Conservation (phyloP, 2,329 filamentous ascomycete genomes). For the Talaromyces sp. region DNA sequence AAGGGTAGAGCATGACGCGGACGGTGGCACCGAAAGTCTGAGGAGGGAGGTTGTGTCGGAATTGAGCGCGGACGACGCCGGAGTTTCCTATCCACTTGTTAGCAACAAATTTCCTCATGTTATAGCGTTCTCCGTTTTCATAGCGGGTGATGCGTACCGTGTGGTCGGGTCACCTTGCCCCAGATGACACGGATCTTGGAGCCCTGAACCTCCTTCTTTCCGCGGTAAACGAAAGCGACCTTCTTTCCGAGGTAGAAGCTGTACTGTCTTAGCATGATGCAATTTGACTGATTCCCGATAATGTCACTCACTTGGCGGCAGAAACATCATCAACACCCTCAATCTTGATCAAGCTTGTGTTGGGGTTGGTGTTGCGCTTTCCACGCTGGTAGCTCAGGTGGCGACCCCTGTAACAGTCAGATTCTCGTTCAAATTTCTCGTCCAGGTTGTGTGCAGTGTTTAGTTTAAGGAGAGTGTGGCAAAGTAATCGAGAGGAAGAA, state of each 20-base stretch:
- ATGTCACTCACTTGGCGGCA: conserved; percentile 68
- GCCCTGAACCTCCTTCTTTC: conserved; percentile 88
- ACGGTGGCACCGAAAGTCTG: conserved; percentile 95
- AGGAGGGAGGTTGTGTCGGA: conserved; percentile 90
- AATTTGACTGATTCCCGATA: too few species aligned
- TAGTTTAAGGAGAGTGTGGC: background rate
- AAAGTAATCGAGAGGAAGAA: background rate
- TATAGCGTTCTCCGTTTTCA: background rate
- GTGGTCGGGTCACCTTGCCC: conserved; percentile 95
- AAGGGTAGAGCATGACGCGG: conserved; percentile 97
- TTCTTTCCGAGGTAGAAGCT: conserved; percentile 98
- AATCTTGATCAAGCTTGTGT: conserved; percentile 92
- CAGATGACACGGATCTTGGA: conserved; percentile 99
- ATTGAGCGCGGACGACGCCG: conserved; percentile 95
- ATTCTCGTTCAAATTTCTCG: conserved; percentile 12
- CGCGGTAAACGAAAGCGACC: conserved; percentile 98
- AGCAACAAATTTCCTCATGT: background rate
- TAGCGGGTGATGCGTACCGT: conserved; percentile 62
- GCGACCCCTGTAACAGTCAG: conserved; percentile 69
- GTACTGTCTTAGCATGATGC: conserved; percentile 12
- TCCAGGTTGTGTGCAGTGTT: background rate
- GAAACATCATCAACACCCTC: conserved; percentile 92
- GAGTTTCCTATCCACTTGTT: conserved; percentile 69
- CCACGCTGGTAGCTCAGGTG: conserved; percentile 97
- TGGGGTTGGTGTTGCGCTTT: conserved; percentile 86